Conservation (phyloP, 176 grass and related monocot genomes). For the Carex scoparia region DNA sequence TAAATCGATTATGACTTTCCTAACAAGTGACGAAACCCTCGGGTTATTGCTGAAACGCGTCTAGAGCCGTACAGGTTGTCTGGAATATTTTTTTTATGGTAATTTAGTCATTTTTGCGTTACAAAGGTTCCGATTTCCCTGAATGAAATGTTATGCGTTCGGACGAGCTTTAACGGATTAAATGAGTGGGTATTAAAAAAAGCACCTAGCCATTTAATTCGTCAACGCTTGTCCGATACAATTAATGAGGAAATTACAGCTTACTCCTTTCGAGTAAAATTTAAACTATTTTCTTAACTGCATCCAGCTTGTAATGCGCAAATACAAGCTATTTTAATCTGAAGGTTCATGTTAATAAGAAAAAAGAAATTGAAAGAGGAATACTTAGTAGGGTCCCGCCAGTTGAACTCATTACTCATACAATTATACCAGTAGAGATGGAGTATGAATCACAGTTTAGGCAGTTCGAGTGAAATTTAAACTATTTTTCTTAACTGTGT, state of each 20-base stretch:
- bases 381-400: not conserved
- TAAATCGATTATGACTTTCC: not conserved
- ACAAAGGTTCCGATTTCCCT: not conserved
- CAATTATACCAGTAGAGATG: not conserved
- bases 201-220: no score
- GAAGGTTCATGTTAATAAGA: not conserved
- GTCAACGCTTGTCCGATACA: no score
- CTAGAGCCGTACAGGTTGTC: not conserved
- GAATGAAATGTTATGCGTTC: not conserved
- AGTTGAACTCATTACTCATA: not conserved
- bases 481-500: no score
- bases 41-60: not conserved
- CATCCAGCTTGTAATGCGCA: not conserved
- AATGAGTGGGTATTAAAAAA: not conserved
- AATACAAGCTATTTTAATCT: not conserved
- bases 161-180: not conserved
- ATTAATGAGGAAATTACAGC: not conserved
- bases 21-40: not conserved
- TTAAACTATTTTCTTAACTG: not conserved
- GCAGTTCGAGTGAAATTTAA: no score
- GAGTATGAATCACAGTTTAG: not conserved
- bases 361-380: not conserved
- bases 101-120: not conserved
- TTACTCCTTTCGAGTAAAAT: not conserved
- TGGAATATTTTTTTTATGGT: not conserved